Conservation (phyloP, 495 filamentous ascomycete genomes). For the Daldinia vernicosa region DNA sequence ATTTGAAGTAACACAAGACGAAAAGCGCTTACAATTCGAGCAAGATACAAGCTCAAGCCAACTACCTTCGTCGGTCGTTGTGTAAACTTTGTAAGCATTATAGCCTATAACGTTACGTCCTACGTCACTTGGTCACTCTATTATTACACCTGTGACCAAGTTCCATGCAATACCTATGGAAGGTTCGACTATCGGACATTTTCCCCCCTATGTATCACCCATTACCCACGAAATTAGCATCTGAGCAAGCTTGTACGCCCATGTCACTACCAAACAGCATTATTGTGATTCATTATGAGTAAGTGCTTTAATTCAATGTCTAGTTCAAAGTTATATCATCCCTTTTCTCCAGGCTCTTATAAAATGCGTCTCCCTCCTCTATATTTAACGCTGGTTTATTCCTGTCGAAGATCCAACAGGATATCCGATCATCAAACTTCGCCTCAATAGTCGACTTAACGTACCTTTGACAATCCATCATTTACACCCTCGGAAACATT, state of each 20-base stretch:
- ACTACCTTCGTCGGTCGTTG: neutral
- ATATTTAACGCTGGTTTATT: no score
- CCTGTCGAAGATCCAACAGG: no score
- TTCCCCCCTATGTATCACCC: neutral
- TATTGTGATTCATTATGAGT: neutral
- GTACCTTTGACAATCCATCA: no score
- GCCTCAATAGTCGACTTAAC: no score
- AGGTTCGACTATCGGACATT: neutral
- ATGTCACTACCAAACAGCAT: neutral
- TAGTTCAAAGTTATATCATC: no score
- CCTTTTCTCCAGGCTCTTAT: no score
- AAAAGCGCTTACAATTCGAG: neutral
- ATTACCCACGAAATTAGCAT: no score
- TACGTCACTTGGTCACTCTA: neutral
- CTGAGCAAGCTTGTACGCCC: no score
- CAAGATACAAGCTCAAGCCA: no score
- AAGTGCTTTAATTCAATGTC: no score
- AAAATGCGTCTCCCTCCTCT: no score
- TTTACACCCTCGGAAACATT: no score
- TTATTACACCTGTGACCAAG: neutral
- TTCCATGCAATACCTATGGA: neutral
- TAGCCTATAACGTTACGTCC: neutral
- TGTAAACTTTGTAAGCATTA: neutral
- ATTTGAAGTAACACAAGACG: neutral
- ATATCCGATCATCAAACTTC: neutral